phyloP scores from a whole-genome alignment of 805 yeast species.

The Ascoidea asiatica region DNA sequence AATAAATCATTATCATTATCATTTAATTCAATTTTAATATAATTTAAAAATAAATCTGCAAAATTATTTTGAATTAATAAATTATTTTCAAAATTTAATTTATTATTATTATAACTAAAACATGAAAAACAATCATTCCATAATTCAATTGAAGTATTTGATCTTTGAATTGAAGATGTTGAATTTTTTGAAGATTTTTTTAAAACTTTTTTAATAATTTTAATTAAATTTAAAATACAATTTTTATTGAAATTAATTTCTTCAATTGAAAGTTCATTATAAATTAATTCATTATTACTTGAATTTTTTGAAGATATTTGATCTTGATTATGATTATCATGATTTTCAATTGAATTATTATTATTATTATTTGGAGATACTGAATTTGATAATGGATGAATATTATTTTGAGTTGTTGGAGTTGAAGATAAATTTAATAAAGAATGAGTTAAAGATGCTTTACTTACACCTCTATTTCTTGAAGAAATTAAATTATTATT shows the following conservation, averaged over 20 bases:
- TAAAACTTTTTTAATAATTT: not conserved
- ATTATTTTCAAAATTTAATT: too few species aligned
- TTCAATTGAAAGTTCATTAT: not conserved
- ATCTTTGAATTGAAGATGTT: not conserved
- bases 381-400: not conserved
- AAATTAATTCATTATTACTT: too few species aligned
- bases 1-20: not conserved
- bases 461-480: conserved; percentile 4
- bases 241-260: not conserved
- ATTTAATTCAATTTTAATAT: not conserved
- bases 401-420: not conserved
- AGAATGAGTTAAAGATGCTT: conserved; percentile 2
- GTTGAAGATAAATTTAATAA: not conserved
- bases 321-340: not conserved
- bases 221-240: too few species aligned
- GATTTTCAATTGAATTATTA: too few species aligned
- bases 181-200: not conserved
- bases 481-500: conserved; percentile 1
- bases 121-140: not conserved
- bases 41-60: not conserved
- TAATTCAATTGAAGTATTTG: not conserved
- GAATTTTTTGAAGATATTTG: not conserved
- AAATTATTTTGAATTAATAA: not conserved
- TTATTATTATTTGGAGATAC: not conserved
- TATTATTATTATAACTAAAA: not conserved